Conservation (phyloP, 768 basidiomycete genomes). For the Rhodotorula toruloides region DNA sequence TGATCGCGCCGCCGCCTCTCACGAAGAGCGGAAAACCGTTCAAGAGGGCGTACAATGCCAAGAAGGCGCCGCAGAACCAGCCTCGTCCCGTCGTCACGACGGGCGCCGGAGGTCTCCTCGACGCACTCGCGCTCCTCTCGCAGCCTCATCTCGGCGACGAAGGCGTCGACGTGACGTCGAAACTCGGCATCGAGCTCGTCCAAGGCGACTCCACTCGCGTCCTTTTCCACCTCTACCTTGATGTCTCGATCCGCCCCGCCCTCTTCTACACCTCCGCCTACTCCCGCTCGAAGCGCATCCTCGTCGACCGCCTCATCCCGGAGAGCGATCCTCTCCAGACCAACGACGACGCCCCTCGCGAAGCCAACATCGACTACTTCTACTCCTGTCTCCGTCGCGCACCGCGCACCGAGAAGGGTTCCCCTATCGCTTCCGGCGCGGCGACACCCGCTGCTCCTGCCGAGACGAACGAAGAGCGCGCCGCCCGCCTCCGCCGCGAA, state of each 20-base stretch:
- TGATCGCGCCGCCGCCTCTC: conserved; percentile 3
- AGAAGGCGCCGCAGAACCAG: background rate
- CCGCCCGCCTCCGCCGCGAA: background rate
- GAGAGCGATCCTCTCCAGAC: background rate
- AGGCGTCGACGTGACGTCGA: background rate
- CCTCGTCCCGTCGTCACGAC: background rate
- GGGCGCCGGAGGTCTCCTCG: conserved; percentile 27
- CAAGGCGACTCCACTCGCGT: background rate
- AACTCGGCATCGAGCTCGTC: background rate
- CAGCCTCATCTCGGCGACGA: background rate
- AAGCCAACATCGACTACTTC: conserved; percentile 27
- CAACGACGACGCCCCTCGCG: background rate
- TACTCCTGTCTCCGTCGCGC: conserved; percentile 23
- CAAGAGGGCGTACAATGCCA: background rate
- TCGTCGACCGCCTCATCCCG: conserved; percentile 20
- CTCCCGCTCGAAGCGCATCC: conserved; percentile 17
- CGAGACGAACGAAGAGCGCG: conserved; percentile 10
- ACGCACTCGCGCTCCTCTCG: conserved; percentile 7
- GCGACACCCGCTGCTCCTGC: background rate
- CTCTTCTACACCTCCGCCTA: conserved; percentile 1
- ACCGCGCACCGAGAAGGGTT: conserved; percentile 5
- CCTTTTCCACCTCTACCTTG: conserved; percentile 8
- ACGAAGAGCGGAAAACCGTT: conserved; percentile 13
- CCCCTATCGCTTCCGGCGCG: background rate
- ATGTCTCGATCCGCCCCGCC: background rate